These are phyloP conservation scores for Gossypium stocksii DNA, from an alignment of 345 rosid genomes.

Conservation along the genomic window DNA sequence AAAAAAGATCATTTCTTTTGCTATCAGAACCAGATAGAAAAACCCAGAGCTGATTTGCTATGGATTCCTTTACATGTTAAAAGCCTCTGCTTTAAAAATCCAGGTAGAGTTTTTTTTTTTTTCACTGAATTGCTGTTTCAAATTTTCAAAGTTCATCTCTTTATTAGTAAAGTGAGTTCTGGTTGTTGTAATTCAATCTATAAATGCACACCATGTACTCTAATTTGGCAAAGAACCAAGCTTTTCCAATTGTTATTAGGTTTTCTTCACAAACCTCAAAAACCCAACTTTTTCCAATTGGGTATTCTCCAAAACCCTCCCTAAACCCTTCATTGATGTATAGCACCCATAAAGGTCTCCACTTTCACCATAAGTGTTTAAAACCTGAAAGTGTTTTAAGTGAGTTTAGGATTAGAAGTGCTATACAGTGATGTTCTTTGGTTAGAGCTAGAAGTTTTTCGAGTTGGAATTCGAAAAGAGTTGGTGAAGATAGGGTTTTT, in stretches of 20 bases:
- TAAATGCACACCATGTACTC: constrained; percentile 35
- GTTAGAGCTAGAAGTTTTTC: constrained; percentile 29
- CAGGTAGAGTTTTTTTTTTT: constrained; percentile 14
- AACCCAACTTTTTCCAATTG: constrained; percentile 28
- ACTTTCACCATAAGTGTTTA: constrained; percentile 28
- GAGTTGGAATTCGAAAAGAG: constrained; percentile 27
- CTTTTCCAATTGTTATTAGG: constrained; percentile 54
- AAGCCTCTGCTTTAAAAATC: constrained; percentile 6
- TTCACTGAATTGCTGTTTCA: not conserved
- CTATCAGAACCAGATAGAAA: not conserved
- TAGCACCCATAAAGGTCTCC: constrained; percentile 2
- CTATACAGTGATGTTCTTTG: constrained; percentile 16
- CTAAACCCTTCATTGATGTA: constrained; percentile 26
- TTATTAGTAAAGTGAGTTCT: not conserved
- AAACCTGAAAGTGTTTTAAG: constrained; percentile 23
- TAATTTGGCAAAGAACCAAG: constrained; percentile 47
- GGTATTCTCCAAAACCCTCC: constrained; percentile 31
- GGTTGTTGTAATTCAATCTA: constrained; percentile 1
- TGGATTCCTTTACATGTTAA: not conserved
- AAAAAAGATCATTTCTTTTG: not conserved
- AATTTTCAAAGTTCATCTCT: not conserved
- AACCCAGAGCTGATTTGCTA: not conserved
- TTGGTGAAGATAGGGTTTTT: constrained; percentile 28
- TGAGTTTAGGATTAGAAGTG: constrained; percentile 30
- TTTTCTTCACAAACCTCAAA: constrained; percentile 46